Evolutionary conservation across 1,284 basidiomycete genomes (phyloP).

Genomic region (Ceratobasidium theobromae): DNA sequence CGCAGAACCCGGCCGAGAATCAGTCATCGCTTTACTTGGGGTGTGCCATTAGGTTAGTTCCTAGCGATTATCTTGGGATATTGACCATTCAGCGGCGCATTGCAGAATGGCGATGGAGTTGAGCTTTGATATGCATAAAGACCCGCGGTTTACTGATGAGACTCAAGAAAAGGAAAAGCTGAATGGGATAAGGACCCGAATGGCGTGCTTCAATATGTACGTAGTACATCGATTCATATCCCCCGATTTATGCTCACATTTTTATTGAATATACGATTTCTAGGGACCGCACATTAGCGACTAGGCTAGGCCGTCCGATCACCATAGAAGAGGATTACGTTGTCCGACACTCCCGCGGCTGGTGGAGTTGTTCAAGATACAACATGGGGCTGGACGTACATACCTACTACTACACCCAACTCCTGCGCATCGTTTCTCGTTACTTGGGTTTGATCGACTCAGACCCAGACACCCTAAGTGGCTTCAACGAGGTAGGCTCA

Average conservation of each 20-base stretch:
- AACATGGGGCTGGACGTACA: conserved; percentile 55
- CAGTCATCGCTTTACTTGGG: conserved; percentile 80
- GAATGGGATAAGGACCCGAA: conserved; percentile 79
- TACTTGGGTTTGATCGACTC: conserved; percentile 78
- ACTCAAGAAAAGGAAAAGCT: conserved; percentile 74
- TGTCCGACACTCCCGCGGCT: conserved; percentile 59
- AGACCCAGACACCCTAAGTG: conserved; percentile 64
- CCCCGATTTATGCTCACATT: neutral
- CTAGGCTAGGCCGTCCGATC: conserved; percentile 83
- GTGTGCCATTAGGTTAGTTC: conserved; percentile 64
- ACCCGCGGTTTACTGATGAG: conserved; percentile 62
- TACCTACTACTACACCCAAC: conserved; percentile 66
- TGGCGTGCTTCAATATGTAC: conserved; percentile 76
- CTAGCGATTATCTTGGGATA: neutral
- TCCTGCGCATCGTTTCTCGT: conserved; percentile 65
- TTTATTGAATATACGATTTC: neutral
- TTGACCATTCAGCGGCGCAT: conserved; percentile 52
- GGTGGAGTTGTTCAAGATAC: conserved; percentile 22
- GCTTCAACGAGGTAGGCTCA: conserved; percentile 62
- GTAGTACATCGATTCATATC: neutral
- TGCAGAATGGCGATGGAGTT: conserved; percentile 85
- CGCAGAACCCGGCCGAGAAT: conserved; percentile 78
- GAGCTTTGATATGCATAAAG: conserved; percentile 72
- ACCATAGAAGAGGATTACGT: conserved; percentile 85
- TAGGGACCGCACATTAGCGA: conserved; percentile 73